Evolutionary conservation across 2,329 filamentous ascomycete species (phyloP), one percentile per base, ranked within the genome.

Genomic region (Botrytis paeoniae): DNA sequence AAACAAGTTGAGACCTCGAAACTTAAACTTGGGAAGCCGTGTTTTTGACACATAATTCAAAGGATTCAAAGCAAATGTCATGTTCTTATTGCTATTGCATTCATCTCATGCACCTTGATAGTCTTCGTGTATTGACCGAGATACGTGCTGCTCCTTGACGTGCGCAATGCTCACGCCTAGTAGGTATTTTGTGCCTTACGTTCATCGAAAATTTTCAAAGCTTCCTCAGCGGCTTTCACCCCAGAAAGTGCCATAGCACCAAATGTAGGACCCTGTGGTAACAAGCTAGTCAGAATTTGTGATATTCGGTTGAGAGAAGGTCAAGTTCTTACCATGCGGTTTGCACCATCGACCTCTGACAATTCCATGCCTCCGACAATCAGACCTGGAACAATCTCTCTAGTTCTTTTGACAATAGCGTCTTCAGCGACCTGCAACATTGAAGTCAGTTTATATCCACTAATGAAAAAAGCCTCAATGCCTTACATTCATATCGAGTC

Each of bases 281-380:
- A 35, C 29, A 72, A 51, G 22, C 48, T 35, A 39, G 10, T 68
- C 18, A 68, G 48, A 39, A 32, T n/a, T 63, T 60, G 22, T 20
- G 9, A n/a, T n/a, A 7, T 4, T 29, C 8, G 8, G n/a, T 32
- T 25, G 18, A 5, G 10, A 35, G 16, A 14, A 25, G 54, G 16
- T 5, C 12, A 29, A 29, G 7, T 16, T 63, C 73, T 32, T 81
- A 91, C 95, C 94, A 97, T 97, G 70, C 94, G 89, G 85, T 97
- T 97, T 75, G 93, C 93, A 29, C 94, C 94, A 80, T 97, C 94
- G 45, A 97, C 90, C 83, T 97, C 94, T 74, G 91, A 93, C 77
- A 97, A 85, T 83, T 97, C 94, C 94, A 98, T 98, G 57, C 94
- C 95, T 70, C 94, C 95, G n/a, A 97, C 92, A 79, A 97, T 94